Evolutionary conservation across 2,329 filamentous ascomycete genomes (phyloP), one percentile per base, ranked within the genome.

Genomic region (Colletotrichum cordylinicola): DNA sequence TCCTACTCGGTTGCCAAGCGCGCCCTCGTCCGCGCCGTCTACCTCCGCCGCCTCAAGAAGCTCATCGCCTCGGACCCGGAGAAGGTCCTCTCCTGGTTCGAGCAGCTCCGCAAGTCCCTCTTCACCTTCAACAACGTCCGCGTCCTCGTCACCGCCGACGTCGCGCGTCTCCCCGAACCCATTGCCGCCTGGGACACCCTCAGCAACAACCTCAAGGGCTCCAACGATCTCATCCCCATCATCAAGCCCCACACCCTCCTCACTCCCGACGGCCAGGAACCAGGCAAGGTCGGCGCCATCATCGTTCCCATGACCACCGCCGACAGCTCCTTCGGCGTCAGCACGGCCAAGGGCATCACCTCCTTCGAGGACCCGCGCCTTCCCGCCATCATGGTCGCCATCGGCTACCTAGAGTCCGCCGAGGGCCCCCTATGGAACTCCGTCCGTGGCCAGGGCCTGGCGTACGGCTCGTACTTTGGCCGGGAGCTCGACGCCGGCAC

Each of bases 341-440:
- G 95, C 80, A 94, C 94, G 13, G 90, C 93, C 3, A 90, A 91
- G 56, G 96, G 96, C 8, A 91, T 96, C 18, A 90, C 91, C 29
- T 95, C 93, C 0, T 96, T 94, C 81, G 89, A 90, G 6, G 94
- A 98, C 80, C 93, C 96, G 0, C 90, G 92, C 18, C 88, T 98
- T 2, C 96, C 97, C 0, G 93, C 96, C 3, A 90, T 98, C 67
- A 91, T 98, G 83, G 96, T 99, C 9, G 96, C 96, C 1, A 92
- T 96, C 66, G 93, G 96, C 24, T 98, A 98, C 82, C 93, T 99
- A 76, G 96, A 98, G 82, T 93, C 96, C 1, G 94, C 98, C 21
- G 97, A 99, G 84, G 97, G 97, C 0, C 97, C 97, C 1, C 91
- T 99, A 37, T 98, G 97, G 96, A 94, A 94, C 78, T 95, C 95